Percentiles rank a stretch among this genome's conserved stretches.
Evolutionary conservation across 352 stramenopile genomes (phyloP).

Genomic region (Globisporangium recalcitrans): DNA sequence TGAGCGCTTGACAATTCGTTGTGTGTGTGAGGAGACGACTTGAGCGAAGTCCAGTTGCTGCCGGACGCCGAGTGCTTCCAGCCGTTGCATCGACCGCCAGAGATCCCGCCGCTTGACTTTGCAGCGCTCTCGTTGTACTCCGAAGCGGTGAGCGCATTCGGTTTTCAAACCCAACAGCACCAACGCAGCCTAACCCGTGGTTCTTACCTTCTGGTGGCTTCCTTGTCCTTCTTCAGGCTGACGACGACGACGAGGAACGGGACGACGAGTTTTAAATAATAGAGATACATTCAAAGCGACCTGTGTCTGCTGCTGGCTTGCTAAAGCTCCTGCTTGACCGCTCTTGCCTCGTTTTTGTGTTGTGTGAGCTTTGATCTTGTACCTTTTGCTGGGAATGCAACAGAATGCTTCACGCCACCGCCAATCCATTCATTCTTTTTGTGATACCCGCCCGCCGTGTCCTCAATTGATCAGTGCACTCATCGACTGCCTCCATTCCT

Average conservation of each 20-base stretch:
- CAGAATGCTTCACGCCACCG: too few relatives aligned
- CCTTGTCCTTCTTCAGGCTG: constrained; percentile 14
- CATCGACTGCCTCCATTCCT: background rate
- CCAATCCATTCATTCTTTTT: background rate
- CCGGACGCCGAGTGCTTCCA: constrained; percentile 9
- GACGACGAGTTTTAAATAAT: constrained; percentile 22
- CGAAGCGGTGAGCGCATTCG: constrained; percentile 33
- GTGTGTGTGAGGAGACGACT: constrained; percentile 18
- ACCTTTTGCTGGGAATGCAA: constrained; percentile 3
- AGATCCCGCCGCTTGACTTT: constrained; percentile 50
- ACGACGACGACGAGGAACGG: constrained; percentile 31
- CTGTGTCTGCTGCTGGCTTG: background rate
- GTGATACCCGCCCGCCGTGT: background rate
- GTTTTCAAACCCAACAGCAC: background rate
- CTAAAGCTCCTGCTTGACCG: background rate
- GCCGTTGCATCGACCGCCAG: constrained; percentile 15
- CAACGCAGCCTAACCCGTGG: background rate
- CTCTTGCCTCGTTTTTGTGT: background rate
- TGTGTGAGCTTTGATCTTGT: background rate
- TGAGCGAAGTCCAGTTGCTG: constrained; percentile 30
- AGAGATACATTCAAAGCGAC: constrained; percentile 11
- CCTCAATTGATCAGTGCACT: background rate
- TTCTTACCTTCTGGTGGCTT: constrained; percentile 2
- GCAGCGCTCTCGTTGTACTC: constrained; percentile 39
- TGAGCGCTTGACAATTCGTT: background rate